Evolutionary conservation across 2,329 filamentous ascomycete species (phyloP).

Genomic region (Sporothrix humicola): DNA sequence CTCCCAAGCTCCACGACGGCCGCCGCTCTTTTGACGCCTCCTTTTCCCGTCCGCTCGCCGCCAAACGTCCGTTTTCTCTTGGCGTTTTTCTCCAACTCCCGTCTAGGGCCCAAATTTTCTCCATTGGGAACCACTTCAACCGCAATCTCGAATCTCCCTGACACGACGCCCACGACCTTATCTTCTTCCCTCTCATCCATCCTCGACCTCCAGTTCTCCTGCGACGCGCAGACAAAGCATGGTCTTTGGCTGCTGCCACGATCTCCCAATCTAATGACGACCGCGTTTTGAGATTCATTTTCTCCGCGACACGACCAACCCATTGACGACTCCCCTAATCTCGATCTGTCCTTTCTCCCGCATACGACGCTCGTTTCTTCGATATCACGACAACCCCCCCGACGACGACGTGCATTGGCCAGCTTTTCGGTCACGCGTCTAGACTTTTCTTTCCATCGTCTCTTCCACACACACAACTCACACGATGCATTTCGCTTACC

Average conservation of each 20-base stretch:
- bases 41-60: constrained; percentile 15
- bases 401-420: neutral
- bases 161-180: neutral
- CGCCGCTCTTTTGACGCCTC: constrained; percentile 7
- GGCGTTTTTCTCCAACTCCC: constrained; percentile 23
- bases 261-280: constrained; percentile 29
- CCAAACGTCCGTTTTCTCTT: constrained; percentile 16
- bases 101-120: neutral
- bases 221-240: constrained; percentile 30
- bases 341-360: constrained; percentile 2
- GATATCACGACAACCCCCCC: neutral
- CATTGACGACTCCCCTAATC: neutral
- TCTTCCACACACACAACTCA: constrained; percentile 37
- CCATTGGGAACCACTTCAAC: neutral
- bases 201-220: constrained; percentile 14
- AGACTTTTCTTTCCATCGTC: neutral
- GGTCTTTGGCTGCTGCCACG: constrained; percentile 30
- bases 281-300: constrained; percentile 11
- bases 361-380: neutral
- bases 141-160: neutral
- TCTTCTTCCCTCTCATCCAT: neutral
- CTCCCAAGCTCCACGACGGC: neutral
- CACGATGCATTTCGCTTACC: constrained; percentile 87
- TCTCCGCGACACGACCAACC: constrained; percentile 3
- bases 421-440: neutral